Percentiles rank a stretch among this genome's conserved stretches.
Evolutionary conservation across 768 basidiomycete species (phyloP).

Genomic region (Epithele typhae): DNA sequence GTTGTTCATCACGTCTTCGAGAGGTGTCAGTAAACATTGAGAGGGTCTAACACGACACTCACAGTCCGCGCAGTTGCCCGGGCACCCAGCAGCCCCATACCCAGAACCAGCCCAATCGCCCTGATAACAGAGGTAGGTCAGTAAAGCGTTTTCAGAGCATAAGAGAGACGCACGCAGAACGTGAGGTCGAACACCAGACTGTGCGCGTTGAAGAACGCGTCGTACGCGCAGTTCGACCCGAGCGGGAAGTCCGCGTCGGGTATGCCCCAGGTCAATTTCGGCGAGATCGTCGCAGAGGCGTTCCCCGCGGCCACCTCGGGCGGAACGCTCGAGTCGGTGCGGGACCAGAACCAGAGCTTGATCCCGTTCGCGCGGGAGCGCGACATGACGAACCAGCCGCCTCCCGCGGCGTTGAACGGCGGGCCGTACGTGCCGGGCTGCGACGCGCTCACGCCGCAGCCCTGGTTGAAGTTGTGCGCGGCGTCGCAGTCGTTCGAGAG

Average conservation of each 20-base stretch:
- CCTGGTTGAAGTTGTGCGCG: conserved; percentile 48
- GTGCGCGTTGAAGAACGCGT: conserved; percentile 48
- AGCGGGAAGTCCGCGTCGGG: conserved; percentile 48
- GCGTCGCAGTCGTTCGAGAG: conserved; percentile 47
- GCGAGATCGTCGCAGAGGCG: conserved; percentile 5
- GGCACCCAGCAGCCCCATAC: conserved; percentile 40
- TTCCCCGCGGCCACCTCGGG: conserved; percentile 28
- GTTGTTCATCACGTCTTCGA: conserved; percentile 52
- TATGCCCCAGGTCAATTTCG: conserved; percentile 34
- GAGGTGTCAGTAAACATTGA: neutral
- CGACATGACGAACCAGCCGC: conserved; percentile 58
- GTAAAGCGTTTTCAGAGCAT: neutral
- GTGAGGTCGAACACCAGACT: conserved; percentile 55
- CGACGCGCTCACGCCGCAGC: conserved; percentile 50
- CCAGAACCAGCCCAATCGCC: conserved; percentile 51
- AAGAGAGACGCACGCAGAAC: conserved; percentile 46
- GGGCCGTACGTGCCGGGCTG: conserved; percentile 40
- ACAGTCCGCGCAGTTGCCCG: conserved; percentile 43
- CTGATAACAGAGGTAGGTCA: conserved; percentile 22
- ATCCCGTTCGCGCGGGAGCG: conserved; percentile 40
- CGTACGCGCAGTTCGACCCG: conserved; percentile 46
- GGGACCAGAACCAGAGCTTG: conserved; percentile 60
- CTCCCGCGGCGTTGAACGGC: conserved; percentile 46
- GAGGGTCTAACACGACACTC: conserved; percentile 20
- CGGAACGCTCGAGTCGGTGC: conserved; percentile 42